Base-by-base conservation (phyloP, 805 yeast genomes). In the Lipomyces kockii region DNA sequence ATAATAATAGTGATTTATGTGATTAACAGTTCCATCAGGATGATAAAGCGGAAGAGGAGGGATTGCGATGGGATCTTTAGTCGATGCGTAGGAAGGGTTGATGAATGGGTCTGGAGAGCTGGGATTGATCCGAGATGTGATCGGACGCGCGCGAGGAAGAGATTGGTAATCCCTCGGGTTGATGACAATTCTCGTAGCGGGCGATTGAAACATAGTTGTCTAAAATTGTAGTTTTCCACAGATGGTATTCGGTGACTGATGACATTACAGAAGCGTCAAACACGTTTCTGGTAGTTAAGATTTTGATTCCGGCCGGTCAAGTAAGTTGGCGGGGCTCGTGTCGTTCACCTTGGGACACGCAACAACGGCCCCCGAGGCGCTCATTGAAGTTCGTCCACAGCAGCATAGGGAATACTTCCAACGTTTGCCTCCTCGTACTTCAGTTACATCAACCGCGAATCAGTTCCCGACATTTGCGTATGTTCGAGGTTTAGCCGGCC, bases 1-100 rank as follows among this genome's bases (percentile, higher is more conserved):
- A 37, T 65, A 68, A 32, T 57, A 68, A 55, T 60, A 68, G 49
- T 68, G 62, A 29, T 68, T 68, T 32, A 68, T 49, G 58, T 68
- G 59, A 34, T 64, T 63, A 25, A 68, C 60, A 9, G 53, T 17
- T 27, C 71, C 71, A 35, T 68, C 69, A 14, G 66, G 39, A 25
- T 58, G 57, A 53, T 64, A 65, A 3, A 68, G 62, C 14, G 43
- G 56, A 2, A 65, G 60, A 37, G 71, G 71, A n/a, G 63, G 66
- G 7, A 58, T 52, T 3, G 66, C 37, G 17, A 68, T 49, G 14
- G 67, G 69, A 9, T 65, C 66, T 43, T 66, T 66, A 6, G 67
- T 55, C n/a, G 67, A 63, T 22, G 70, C 66, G 51, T 22, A 27
- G 37, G 57, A 43, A 22, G 66, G 61, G 46, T 62, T 55, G 43